Evolutionary conservation across 2,329 filamentous ascomycete genomes (phyloP), one percentile per base, ranked within the genome.

Genomic region (Helminthosporium solani): DNA sequence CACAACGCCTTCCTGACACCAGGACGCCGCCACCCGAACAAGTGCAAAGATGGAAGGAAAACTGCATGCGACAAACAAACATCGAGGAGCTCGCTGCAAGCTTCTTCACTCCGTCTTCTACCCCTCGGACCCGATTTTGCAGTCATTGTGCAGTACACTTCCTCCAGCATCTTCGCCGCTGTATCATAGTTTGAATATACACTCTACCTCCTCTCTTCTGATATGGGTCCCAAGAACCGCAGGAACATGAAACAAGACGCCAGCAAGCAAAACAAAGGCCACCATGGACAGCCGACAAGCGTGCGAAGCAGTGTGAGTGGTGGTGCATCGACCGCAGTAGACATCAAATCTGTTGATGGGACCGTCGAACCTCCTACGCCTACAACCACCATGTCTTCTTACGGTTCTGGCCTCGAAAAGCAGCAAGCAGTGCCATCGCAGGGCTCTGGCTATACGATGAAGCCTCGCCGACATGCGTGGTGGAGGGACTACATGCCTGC

Each of bases 171-270:
- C 47, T 52, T 63, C 51, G 58, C 34, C 35, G 40, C 44, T 45
- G 40, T 53, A 67, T 62, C 40, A 45, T 62, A 62, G 20, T 35
- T 45, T 34, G 33, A 52, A 49, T 47, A 62, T 57, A n/a, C n/a
- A n/a, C 38, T 53, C 52, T 52, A 49, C 39, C 23, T 38, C 35
- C 23, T 41, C 35, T 34, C 36, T 49, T 33, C 12, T 34, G 40
- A 25, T 41, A 67, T 63, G 60, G 52, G 43, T 33, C 57, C 52
- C 35, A 49, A 44, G 40, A 54, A 52, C 16, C 41, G 27, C 21
- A 50, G 40, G 23, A 40, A 39, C 15, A 18, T 38, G 28, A 21
- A 54, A 25, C 7, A 25, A 23, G 20, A 11, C 20, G 33, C 23
- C 18, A 36, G 43, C 18, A 21, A 37, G 39, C 16, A 38, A 34